Evolutionary conservation across 192 early-diverging fungal genomes (phyloP).

Genomic region (Backusella tuberculispora): DNA sequence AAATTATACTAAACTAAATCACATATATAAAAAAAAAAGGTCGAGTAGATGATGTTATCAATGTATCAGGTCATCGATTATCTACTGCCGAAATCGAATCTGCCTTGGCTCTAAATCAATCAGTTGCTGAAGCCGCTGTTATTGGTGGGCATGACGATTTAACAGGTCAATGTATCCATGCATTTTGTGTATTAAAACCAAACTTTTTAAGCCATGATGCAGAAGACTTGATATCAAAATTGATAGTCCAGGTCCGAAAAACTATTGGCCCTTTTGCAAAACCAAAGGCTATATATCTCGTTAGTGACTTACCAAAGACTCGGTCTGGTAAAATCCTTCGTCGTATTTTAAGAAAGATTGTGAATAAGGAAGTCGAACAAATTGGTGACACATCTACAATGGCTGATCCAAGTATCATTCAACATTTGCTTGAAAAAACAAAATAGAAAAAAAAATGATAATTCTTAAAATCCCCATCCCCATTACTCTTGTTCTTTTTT

Average conservation of each 20-base stretch:
- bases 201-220: constrained; percentile 44
- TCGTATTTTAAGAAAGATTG: constrained; percentile 92
- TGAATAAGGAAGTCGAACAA: constrained; percentile 80
- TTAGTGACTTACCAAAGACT: constrained; percentile 93
- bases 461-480: neutral
- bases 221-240: constrained; percentile 55
- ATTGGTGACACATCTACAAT: constrained; percentile 58
- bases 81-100: constrained; percentile 95
- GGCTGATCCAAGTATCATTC: constrained; percentile 15
- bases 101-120: constrained; percentile 77
- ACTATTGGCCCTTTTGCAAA: constrained; percentile 94
- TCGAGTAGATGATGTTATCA: constrained; percentile 75
- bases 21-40: neutral
- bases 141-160: constrained; percentile 88
- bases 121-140: constrained; percentile 89
- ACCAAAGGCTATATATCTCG: constrained; percentile 85
- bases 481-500: neutral
- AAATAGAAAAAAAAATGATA: neutral
- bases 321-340: constrained; percentile 97
- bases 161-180: constrained; percentile 89
- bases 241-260: constrained; percentile 79
- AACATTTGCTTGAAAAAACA: neutral
- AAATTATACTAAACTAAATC: neutral
- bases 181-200: constrained; percentile 82
- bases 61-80: constrained; percentile 94